These are phyloP conservation scores for Diospyros lotus DNA, from an alignment of 148 eudicot genomes.

Conservation along the genomic window DNA sequence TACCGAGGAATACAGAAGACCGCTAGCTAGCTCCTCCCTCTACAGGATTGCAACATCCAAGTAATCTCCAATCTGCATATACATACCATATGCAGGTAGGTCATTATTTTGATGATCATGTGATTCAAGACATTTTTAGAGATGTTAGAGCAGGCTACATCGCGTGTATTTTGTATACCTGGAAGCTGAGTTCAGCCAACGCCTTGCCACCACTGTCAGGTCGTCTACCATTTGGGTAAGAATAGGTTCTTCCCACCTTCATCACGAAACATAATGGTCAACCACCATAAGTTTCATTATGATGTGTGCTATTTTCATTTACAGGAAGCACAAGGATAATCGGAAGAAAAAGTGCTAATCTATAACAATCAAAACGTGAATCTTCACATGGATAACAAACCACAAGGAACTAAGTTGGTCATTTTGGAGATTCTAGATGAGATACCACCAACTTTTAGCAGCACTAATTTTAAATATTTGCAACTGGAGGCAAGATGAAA, in stretches of 20 bases:
- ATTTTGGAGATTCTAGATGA: not conserved
- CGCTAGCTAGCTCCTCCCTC: conserved; percentile 1
- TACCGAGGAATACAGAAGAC: conserved; percentile 1
- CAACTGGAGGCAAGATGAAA: not conserved
- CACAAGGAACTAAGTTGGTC: conserved; percentile 1
- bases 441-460: not conserved
- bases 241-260: conserved; percentile 59
- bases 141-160: not conserved
- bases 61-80: conserved; percentile 55
- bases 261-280: conserved; percentile 3
- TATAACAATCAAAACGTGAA: not conserved
- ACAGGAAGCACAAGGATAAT: not conserved
- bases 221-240: conserved; percentile 40
- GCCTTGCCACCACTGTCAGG: conserved; percentile 45
- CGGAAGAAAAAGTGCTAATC: not conserved
- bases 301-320: not conserved
- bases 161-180: conserved; percentile 19
- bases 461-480: not conserved
- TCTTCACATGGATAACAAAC: not conserved
- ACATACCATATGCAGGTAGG: not conserved
- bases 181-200: conserved; percentile 54
- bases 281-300: not conserved
- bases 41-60: conserved; percentile 52
- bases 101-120: not conserved
- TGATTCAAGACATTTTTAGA: not conserved